These are phyloP conservation scores for Skeletonema marinoi DNA, from an alignment of 108 stramenopile genomes.

Conservation along the genomic window DNA sequence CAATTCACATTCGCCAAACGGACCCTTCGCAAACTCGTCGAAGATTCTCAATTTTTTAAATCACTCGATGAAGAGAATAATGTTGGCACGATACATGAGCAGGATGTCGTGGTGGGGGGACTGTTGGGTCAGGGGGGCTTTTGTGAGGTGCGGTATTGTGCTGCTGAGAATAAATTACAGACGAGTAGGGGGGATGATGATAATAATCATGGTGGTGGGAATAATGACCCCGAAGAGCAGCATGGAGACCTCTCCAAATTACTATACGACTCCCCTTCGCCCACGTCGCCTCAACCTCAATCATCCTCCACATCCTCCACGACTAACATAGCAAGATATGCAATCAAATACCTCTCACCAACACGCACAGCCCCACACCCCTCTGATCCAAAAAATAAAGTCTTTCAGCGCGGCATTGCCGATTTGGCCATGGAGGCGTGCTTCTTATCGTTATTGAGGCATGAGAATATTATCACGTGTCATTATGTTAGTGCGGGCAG, in stretches of 20 bases:
- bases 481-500: slow-evolving; percentile 9
- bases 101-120: neutral
- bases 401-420: slow-evolving; percentile 38
- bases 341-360: slow-evolving; percentile 20
- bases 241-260: too few relatives aligned
- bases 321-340: slow-evolving; percentile 1
- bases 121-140: slow-evolving; percentile 23
- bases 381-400: slow-evolving; percentile 6
- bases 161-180: neutral
- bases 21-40: slow-evolving; percentile 5
- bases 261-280: too few relatives aligned
- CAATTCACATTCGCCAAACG: slow-evolving; percentile 17
- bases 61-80: neutral
- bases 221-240: neutral
- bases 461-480: neutral
- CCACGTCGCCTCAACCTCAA: too few relatives aligned
- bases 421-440: slow-evolving; percentile 27
- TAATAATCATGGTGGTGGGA: neutral
- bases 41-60: slow-evolving; percentile 9
- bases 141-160: slow-evolving; percentile 12
- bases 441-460: neutral
- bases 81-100: slow-evolving; percentile 8
- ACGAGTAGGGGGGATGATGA: neutral
- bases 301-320: neutral
- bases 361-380: neutral